Evolutionary conservation across 2,329 filamentous ascomycete species (phyloP).

Genomic region (Cercospora citrullina): DNA sequence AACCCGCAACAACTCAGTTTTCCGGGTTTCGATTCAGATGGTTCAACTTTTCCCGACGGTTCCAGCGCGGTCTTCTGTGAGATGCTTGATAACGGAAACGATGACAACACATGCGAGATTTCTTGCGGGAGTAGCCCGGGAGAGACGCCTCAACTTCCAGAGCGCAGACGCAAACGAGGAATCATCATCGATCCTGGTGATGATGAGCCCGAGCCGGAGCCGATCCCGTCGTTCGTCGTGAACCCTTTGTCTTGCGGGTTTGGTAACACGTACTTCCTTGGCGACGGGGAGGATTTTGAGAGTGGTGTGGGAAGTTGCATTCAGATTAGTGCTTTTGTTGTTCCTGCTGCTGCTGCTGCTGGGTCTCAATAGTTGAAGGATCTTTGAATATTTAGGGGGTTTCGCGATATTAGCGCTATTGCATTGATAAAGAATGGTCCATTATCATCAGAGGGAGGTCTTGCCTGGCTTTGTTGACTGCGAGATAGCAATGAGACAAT

Average conservation of each 20-base stretch:
- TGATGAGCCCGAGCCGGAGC: neutral
- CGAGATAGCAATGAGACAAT: neutral
- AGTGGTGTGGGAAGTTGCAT: neutral
- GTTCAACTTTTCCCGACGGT: neutral
- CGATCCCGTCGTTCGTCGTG: neutral
- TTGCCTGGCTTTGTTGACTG: neutral
- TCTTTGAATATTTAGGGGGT: too few relatives aligned
- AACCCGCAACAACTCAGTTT: neutral
- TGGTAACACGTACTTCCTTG: neutral
- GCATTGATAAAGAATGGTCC: neutral
- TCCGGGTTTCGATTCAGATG: neutral
- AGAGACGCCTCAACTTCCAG: neutral
- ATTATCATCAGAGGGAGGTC: neutral
- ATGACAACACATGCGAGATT: slow-evolving; percentile 2
- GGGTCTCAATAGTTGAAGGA: neutral
- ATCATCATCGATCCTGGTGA: neutral
- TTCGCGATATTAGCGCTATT: neutral
- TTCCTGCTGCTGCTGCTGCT: neutral
- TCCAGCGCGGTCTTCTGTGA: neutral
- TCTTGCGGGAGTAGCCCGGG: neutral
- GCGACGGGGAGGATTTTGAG: neutral
- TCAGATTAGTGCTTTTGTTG: slow-evolving; percentile 1
- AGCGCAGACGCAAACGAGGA: neutral
- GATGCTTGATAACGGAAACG: neutral
- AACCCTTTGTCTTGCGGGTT: neutral